Conservation (phyloP, 1,284 basidiomycete genomes). For the Naganishia cerealis region DNA sequence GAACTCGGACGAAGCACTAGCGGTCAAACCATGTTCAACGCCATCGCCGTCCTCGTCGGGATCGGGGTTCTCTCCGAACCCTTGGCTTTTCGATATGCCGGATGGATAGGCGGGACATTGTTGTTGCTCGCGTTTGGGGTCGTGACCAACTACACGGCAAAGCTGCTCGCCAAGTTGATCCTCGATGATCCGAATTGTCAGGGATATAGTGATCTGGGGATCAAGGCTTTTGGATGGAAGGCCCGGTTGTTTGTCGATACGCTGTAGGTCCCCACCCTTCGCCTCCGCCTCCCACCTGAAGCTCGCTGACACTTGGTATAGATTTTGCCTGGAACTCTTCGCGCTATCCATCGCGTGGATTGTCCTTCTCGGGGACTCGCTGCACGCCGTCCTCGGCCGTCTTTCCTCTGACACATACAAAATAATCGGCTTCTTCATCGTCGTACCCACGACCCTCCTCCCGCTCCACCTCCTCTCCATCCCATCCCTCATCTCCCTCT, state of each 20-base stretch:
- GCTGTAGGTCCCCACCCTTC: constrained; percentile 41
- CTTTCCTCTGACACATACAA: constrained; percentile 74
- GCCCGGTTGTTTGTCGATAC: constrained; percentile 57
- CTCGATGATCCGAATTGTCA: constrained; percentile 66
- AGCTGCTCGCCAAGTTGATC: constrained; percentile 76
- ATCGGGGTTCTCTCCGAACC: constrained; percentile 89
- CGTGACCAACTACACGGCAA: constrained; percentile 87
- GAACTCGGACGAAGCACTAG: constrained; percentile 68
- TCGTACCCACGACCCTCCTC: constrained; percentile 79
- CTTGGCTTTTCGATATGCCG: constrained; percentile 80
- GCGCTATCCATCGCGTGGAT: constrained; percentile 75
- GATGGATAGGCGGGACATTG: constrained; percentile 74
- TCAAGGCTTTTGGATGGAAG: constrained; percentile 76
- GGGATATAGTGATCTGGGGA: constrained; percentile 85
- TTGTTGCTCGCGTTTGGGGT: constrained; percentile 75
- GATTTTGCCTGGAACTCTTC: constrained; percentile 81
- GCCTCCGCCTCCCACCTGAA: background rate
- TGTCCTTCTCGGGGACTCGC: constrained; percentile 80
- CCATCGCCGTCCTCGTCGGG: constrained; percentile 79
- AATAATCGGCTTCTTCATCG: constrained; percentile 66
- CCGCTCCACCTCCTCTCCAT: constrained; percentile 80
- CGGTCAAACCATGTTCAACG: constrained; percentile 87
- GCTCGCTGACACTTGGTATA: constrained; percentile 30
- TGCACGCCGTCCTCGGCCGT: constrained; percentile 68
- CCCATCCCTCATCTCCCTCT: constrained; percentile 77